These are phyloP conservation scores for Trypanosoma congolense DNA, from an alignment of 208 protist genomes.

Conservation along the genomic window DNA sequence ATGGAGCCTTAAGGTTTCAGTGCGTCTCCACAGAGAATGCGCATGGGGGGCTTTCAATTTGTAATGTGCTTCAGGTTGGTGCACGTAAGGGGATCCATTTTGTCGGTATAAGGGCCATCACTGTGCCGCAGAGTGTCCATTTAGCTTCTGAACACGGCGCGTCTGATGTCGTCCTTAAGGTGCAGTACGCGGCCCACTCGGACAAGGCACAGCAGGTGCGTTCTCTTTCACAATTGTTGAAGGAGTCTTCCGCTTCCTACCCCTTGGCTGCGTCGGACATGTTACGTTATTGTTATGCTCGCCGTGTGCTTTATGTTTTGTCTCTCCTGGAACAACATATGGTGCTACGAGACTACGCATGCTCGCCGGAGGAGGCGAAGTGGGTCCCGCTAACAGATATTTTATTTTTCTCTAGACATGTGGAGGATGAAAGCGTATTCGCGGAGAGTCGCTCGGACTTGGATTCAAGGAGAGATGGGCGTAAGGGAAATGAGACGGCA, in stretches of 20 bases:
- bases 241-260: background rate
- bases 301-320: slow-evolving; percentile 37
- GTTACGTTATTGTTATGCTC: slow-evolving; percentile 34
- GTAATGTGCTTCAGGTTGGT: slow-evolving; percentile 10
- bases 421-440: background rate
- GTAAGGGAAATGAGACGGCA: background rate
- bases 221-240: slow-evolving; percentile 12
- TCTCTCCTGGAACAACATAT: slow-evolving; percentile 45
- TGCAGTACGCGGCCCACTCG: slow-evolving; percentile 14
- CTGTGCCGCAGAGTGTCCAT: slow-evolving; percentile 19
- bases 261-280: slow-evolving; percentile 12
- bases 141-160: slow-evolving; percentile 14
- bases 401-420: slow-evolving; percentile 28
- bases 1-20: slow-evolving; percentile 78
- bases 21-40: slow-evolving; percentile 39
- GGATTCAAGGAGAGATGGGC: background rate
- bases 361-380: slow-evolving; percentile 36
- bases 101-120: slow-evolving; percentile 32
- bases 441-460: background rate
- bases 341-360: slow-evolving; percentile 58
- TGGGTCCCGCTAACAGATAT: slow-evolving; percentile 37
- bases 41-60: slow-evolving; percentile 45
- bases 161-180: slow-evolving; percentile 9
- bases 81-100: slow-evolving; percentile 23
- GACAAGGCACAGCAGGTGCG: slow-evolving; percentile 14